These are phyloP conservation scores for Wickerhamiella cacticola DNA, from an alignment of 805 yeast species.

Conservation along the genomic window DNA sequence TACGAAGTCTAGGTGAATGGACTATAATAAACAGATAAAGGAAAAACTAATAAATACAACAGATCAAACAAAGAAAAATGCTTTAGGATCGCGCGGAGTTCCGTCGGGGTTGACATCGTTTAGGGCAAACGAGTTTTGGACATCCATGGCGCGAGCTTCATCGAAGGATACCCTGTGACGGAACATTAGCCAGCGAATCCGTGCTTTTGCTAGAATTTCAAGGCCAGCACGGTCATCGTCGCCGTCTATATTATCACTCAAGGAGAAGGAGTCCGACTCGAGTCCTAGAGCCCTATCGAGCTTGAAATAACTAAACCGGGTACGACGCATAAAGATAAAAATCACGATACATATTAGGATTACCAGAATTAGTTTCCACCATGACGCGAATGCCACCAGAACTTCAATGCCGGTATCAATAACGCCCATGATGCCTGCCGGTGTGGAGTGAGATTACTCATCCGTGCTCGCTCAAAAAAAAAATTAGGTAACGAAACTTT, in stretches of 20 bases:
- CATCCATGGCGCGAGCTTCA: conserved; percentile 50
- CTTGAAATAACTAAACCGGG: conserved; percentile 13
- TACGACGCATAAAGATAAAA: neutral
- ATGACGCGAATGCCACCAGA: neutral
- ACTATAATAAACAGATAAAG: conserved; percentile 12
- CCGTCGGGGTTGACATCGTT: conserved; percentile 56
- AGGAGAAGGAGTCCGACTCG: conserved; percentile 45
- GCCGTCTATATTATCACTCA: conserved; percentile 35
- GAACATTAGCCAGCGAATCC: conserved; percentile 45
- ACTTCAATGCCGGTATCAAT: conserved; percentile 4
- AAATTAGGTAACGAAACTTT: conserved; percentile 8
- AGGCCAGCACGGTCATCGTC: conserved; percentile 53
- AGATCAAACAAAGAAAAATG: conserved; percentile 30
- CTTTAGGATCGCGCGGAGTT: conserved; percentile 52
- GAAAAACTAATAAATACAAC: neutral
- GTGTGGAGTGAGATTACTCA: neutral
- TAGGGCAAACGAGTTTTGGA: conserved; percentile 35
- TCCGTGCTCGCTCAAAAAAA: neutral
- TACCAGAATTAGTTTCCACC: conserved; percentile 5
- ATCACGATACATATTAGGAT: neutral
- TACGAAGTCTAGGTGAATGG: conserved; percentile 21
- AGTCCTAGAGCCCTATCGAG: conserved; percentile 34
- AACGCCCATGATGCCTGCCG: neutral
- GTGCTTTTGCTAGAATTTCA: conserved; percentile 40
- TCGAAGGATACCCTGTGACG: conserved; percentile 44